Conservation (phyloP, 2,329 filamentous ascomycete genomes). For the Uncinocarpus reesii region DNA sequence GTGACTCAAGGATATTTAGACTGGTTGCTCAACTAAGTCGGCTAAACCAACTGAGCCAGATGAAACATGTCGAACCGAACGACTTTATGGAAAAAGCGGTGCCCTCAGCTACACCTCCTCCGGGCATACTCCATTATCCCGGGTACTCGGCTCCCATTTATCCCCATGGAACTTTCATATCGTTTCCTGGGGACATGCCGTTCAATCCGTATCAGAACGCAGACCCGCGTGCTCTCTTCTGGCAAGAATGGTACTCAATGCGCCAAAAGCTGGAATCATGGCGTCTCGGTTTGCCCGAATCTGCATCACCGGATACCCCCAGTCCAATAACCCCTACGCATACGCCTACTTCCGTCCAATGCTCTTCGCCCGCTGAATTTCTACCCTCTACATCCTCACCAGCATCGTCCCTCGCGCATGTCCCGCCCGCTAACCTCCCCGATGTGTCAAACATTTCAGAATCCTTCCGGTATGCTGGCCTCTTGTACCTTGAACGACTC, state of each 20-base stretch:
- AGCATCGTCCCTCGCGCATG: conserved; percentile 20
- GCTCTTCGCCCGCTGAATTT: conserved; percentile 20
- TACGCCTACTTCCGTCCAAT: conserved; percentile 11
- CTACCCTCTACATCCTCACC: conserved; percentile 23
- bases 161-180: not conserved
- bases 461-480: conserved; percentile 77
- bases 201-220: conserved; percentile 24
- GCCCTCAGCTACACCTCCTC: conserved; percentile 26
- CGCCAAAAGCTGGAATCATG: conserved; percentile 67
- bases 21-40: conserved; percentile 73
- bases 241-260: conserved; percentile 64
- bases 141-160: not conserved
- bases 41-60: conserved; percentile 72
- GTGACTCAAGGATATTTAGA: conserved; percentile 77
- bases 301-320: not conserved
- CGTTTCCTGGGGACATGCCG: conserved; percentile 4
- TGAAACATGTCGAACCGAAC: conserved; percentile 33
- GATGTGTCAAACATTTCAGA: conserved; percentile 78
- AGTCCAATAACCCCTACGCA: not conserved
- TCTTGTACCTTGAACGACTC: conserved; percentile 82
- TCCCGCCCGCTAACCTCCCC: conserved; percentile 52
- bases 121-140: conserved; percentile 25
- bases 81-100: conserved; percentile 20
- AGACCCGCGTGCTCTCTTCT: conserved; percentile 56
- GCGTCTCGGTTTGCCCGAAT: conserved; percentile 48